These are phyloP conservation scores for Lactarius tabidus DNA, from an alignment of 768 basidiomycete species.

Conservation along the genomic window DNA sequence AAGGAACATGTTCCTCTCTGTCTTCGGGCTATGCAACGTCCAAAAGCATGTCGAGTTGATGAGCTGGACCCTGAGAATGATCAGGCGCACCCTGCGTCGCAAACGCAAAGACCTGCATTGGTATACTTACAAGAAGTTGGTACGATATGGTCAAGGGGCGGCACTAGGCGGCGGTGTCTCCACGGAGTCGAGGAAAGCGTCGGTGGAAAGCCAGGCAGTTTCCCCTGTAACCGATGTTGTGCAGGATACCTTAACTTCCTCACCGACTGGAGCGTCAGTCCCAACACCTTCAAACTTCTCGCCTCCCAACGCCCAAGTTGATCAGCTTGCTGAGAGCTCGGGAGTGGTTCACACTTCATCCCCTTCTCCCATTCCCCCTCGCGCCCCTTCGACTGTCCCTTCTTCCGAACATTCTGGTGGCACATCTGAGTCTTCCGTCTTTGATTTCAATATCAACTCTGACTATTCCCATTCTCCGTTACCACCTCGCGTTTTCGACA, in stretches of 20 bases:
- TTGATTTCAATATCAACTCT: conserved; percentile 37
- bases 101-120: conserved; percentile 48
- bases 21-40: conserved; percentile 55
- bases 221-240: not conserved
- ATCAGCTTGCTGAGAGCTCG: not conserved
- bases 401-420: not conserved
- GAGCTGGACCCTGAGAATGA: conserved; percentile 52
- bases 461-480: conserved; percentile 25
- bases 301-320: not conserved
- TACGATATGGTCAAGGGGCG: not conserved
- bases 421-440: conserved; percentile 21
- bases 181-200: not conserved
- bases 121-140: conserved; percentile 35
- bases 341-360: not conserved
- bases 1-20: conserved; percentile 51
- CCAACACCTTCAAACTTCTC: not conserved
- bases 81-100: conserved; percentile 42
- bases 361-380: not conserved
- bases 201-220: not conserved
- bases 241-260: not conserved
- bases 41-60: conserved; percentile 56
- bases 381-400: not conserved
- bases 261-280: not conserved
- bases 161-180: not conserved
- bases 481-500: conserved; percentile 42